Conservation (phyloP, 805 yeast genomes). For the Candida suzukii region DNA sequence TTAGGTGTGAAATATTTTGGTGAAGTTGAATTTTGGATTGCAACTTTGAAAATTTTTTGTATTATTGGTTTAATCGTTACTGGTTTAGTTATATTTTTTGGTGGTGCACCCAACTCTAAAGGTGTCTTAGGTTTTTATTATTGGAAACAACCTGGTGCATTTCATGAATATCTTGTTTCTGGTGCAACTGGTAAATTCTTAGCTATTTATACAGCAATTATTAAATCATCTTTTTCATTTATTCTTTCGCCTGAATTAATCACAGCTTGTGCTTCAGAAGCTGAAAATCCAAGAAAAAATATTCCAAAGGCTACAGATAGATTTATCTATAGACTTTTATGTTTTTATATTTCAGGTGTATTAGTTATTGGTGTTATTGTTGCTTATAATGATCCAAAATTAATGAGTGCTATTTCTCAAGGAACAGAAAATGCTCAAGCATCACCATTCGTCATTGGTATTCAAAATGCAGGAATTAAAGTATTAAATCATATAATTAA, state of each 20-base stretch:
- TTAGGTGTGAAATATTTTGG: constrained; percentile 43
- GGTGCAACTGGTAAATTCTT: constrained; percentile 52
- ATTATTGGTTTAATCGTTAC: constrained; percentile 55
- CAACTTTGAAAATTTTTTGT: constrained; percentile 55
- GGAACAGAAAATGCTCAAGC: constrained; percentile 55
- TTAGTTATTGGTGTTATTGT: constrained; percentile 51
- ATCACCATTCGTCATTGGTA: constrained; percentile 75
- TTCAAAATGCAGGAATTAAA: constrained; percentile 51
- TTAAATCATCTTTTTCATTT: constrained; percentile 52
- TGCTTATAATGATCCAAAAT: constrained; percentile 36
- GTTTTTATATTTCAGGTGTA: constrained; percentile 46
- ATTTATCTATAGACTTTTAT: constrained; percentile 47
- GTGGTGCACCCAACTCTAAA: constrained; percentile 43
- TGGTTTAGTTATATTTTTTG: constrained; percentile 53
- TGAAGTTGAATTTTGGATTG: constrained; percentile 62
- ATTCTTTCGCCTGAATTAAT: constrained; percentile 52
- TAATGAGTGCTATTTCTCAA: constrained; percentile 36
- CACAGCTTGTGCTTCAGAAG: constrained; percentile 45
- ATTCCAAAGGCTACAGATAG: constrained; percentile 50
- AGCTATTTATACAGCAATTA: constrained; percentile 49
- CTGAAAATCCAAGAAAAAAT: constrained; percentile 44
- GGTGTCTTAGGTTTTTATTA: constrained; percentile 27
- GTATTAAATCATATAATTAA: constrained; percentile 66
- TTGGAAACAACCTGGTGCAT: constrained; percentile 28
- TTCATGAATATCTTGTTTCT: constrained; percentile 35